These are phyloP conservation scores for Pezicula rhizophila DNA, from an alignment of 2,329 filamentous ascomycete species.

Conservation along the genomic window DNA sequence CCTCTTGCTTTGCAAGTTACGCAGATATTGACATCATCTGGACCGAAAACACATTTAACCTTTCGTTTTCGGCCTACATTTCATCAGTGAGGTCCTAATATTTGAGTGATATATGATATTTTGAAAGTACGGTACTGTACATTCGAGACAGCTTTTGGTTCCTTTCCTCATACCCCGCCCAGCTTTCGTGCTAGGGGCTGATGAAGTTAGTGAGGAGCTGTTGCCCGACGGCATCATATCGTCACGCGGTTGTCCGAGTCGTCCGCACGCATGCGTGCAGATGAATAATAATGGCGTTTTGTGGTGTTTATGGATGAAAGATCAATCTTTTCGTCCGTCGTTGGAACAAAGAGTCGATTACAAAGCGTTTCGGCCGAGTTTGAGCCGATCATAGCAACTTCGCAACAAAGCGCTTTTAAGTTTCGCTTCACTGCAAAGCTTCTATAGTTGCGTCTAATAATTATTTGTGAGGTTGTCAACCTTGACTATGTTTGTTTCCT, in stretches of 20 bases:
- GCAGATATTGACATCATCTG: conserved; percentile 1
- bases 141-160: conserved; percentile 10
- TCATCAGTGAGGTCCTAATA: not conserved
- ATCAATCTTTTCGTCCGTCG: not conserved
- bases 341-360: not conserved
- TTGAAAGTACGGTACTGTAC: not conserved
- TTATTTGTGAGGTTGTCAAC: too few species aligned
- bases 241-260: not conserved
- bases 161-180: conserved; percentile 8
- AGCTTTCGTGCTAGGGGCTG: not conserved
- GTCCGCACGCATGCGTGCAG: not conserved
- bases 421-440: too few species aligned
- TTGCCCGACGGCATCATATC: not conserved
- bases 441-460: too few species aligned
- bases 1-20: conserved; percentile 7
- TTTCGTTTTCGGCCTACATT: conserved; percentile 5
- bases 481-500: too few species aligned
- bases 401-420: too few species aligned
- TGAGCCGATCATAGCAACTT: too few species aligned
- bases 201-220: not conserved
- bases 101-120: not conserved
- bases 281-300: not conserved
- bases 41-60: conserved; percentile 7
- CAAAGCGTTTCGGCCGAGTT: too few species aligned
- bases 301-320: not conserved